Conservation (phyloP, 768 basidiomycete genomes). For the Agaricus bisporus region DNA sequence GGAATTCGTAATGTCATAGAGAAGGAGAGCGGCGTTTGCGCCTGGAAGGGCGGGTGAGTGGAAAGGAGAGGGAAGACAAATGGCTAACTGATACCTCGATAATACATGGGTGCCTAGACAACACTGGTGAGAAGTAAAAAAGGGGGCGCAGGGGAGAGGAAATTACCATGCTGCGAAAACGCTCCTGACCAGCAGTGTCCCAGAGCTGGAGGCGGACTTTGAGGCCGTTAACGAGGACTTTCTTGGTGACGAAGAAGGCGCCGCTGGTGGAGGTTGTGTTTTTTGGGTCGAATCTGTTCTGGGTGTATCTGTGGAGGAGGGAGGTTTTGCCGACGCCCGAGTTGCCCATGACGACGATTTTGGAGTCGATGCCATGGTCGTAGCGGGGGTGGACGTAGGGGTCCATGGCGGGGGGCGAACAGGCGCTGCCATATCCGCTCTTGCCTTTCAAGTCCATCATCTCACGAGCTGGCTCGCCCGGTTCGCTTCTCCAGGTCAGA, state of each 20-base stretch:
- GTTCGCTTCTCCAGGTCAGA: constrained; percentile 14
- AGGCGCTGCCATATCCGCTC: constrained; percentile 20
- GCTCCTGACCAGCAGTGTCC: constrained; percentile 94
- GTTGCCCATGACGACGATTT: constrained; percentile 95
- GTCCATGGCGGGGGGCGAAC: constrained; percentile 39
- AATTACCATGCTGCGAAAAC: constrained; percentile 84
- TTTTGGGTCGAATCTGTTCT: constrained; percentile 85
- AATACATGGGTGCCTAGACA: constrained; percentile 88
- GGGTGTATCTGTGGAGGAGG: constrained; percentile 84
- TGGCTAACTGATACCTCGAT: constrained; percentile 47
- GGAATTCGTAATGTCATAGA: constrained; percentile 93
- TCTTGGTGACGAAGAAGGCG: constrained; percentile 92
- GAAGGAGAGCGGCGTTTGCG: constrained; percentile 87
- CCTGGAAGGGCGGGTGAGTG: constrained; percentile 33
- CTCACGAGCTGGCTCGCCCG: constrained; percentile 6
- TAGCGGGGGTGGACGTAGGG: constrained; percentile 64
- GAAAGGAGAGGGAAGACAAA: constrained; percentile 14
- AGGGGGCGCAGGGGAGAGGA: constrained; percentile 11
- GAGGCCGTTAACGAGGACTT: constrained; percentile 77
- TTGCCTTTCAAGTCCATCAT: constrained; percentile 24
- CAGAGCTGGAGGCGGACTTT: constrained; percentile 85
- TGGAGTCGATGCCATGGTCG: constrained; percentile 86
- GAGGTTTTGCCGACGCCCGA: constrained; percentile 86
- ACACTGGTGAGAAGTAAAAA: constrained; percentile 14
- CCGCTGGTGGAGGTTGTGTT: constrained; percentile 88